A percentile compares a stretch with the other conserved stretches of the same genome.
Evolutionary conservation across 2,329 filamentous ascomycete species (phyloP).

Genomic region (Aspergillaceae sp.): DNA sequence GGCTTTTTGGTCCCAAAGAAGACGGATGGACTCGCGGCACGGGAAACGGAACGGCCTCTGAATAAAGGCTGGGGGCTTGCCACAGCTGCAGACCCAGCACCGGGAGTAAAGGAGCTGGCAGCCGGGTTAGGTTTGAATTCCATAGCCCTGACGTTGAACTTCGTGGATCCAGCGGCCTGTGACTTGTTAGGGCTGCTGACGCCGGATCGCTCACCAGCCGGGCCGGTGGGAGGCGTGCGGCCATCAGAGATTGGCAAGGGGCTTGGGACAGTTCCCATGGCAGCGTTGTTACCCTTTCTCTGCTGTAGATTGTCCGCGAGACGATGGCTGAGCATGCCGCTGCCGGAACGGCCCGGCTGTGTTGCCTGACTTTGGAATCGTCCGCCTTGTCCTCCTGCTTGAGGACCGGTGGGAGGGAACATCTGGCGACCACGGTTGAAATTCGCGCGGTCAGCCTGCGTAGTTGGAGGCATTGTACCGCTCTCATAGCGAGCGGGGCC

Average conservation of each 20-base stretch:
- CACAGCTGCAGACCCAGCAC: slow-evolving; percentile 49
- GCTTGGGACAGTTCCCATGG: slow-evolving; percentile 39
- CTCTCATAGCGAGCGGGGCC: slow-evolving; percentile 42
- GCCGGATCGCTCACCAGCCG: slow-evolving; percentile 50
- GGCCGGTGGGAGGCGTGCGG: slow-evolving; percentile 65
- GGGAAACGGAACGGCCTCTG: slow-evolving; percentile 42
- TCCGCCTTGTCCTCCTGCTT: slow-evolving; percentile 30
- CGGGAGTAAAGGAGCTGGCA: slow-evolving; percentile 71
- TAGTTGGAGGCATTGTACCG: slow-evolving; percentile 25
- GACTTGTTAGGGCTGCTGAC: slow-evolving; percentile 36
- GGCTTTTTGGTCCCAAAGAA: slow-evolving; percentile 66
- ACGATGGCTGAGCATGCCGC: slow-evolving; percentile 43
- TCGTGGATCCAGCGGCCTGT: slow-evolving; percentile 46
- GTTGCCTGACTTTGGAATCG: slow-evolving; percentile 36
- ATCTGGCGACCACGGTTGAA: slow-evolving; percentile 40
- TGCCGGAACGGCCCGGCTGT: slow-evolving; percentile 33
- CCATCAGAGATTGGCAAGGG: slow-evolving; percentile 55
- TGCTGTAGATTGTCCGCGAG: slow-evolving; percentile 46
- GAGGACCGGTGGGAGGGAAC: slow-evolving; percentile 40
- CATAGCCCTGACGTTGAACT: slow-evolving; percentile 54
- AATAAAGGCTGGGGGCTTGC: slow-evolving; percentile 63
- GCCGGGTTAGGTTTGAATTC: slow-evolving; percentile 83
- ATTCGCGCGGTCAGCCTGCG: slow-evolving; percentile 40
- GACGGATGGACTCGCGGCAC: slow-evolving; percentile 40
- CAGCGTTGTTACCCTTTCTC: slow-evolving; percentile 33